A percentile compares a stretch with the other conserved stretches of the same genome.
Conservation (phyloP, 495 filamentous ascomycete genomes). For the Penicillium crystallinum region DNA sequence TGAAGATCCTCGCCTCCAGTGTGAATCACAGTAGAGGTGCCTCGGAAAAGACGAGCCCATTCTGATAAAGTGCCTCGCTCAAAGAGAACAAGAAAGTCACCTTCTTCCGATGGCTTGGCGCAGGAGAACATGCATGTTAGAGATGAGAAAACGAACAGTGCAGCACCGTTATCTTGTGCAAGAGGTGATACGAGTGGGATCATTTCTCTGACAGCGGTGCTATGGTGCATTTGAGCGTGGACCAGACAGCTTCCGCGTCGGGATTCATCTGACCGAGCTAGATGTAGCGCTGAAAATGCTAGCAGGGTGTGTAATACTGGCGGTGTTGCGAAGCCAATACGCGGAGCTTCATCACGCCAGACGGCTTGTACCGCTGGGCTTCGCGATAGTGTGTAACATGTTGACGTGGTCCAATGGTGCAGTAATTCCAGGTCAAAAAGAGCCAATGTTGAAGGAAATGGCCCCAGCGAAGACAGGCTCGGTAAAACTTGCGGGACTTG, state of each 20-base stretch:
- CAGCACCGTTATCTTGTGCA: slow-evolving; percentile 23
- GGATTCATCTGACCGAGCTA: slow-evolving; percentile 22
- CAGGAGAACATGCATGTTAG: slow-evolving; percentile 24
- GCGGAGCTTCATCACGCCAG: slow-evolving; percentile 27
- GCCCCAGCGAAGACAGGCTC: background rate
- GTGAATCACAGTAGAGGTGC: slow-evolving; percentile 32
- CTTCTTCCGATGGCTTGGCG: slow-evolving; percentile 10
- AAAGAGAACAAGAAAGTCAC: slow-evolving; percentile 29
- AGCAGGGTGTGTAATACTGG: slow-evolving; percentile 32
- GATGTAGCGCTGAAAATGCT: slow-evolving; percentile 34
- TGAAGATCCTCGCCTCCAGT: slow-evolving; percentile 5
- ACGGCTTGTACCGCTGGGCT: slow-evolving; percentile 24
- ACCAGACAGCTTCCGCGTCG: slow-evolving; percentile 13
- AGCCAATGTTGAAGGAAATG: background rate
- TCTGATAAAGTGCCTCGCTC: slow-evolving; percentile 34
- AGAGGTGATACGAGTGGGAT: slow-evolving; percentile 20
- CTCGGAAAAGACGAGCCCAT: slow-evolving; percentile 38
- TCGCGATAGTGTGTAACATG: slow-evolving; percentile 32
- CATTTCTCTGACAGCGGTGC: slow-evolving; percentile 24
- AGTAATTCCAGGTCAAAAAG: slow-evolving; percentile 30
- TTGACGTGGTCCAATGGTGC: slow-evolving; percentile 35
- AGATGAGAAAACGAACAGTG: slow-evolving; percentile 35
- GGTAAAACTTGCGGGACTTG: background rate
- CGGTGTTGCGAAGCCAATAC: slow-evolving; percentile 27
- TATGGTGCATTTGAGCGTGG: slow-evolving; percentile 32